phyloP scores from a whole-genome alignment of 306 rosid genomes.

The Potentilla sterilis region DNA sequence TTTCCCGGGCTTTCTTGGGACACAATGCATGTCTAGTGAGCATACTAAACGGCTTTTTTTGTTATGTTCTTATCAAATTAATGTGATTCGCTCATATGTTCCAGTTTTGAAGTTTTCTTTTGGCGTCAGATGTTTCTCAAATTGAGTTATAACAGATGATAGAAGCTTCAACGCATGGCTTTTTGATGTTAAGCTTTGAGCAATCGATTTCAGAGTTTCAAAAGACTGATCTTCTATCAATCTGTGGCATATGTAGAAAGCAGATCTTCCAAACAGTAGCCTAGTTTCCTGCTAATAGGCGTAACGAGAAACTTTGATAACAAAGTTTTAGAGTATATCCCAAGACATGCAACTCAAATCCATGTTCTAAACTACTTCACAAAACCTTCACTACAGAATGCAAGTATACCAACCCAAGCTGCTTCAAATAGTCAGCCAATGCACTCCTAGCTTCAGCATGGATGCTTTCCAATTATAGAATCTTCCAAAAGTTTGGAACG shows the following conservation, averaged over 20 bases:
- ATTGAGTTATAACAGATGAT: constrained; percentile 56
- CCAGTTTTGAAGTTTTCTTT: constrained; percentile 64
- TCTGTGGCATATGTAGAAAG: constrained; percentile 57
- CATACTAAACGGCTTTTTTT: no score
- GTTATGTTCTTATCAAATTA: no score
- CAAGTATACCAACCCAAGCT: constrained; percentile 84
- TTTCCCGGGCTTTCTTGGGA: no score
- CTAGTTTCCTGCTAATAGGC: constrained; percentile 64
- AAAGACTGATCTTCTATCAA: constrained; percentile 80
- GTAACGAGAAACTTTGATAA: constrained; percentile 60
- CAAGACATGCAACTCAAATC: constrained; percentile 89
- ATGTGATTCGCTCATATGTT: constrained; percentile 65
- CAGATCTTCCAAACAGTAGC: constrained; percentile 81
- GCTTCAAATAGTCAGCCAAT: constrained; percentile 81
- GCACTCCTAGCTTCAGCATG: no score
- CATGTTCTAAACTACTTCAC: constrained; percentile 71
- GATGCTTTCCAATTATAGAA: no score
- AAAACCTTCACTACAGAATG: constrained; percentile 70
- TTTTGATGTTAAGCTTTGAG: constrained; percentile 74
- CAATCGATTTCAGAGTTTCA: constrained; percentile 73
- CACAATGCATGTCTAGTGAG: no score
- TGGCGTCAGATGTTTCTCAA: constrained; percentile 62
- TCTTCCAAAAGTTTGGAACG: no score
- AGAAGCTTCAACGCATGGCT: constrained; percentile 66
- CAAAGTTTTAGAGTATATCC: constrained; percentile 76